Evolutionary conservation across 345 rosid genomes (phyloP).

Genomic region (Euclidium syriacum): DNA sequence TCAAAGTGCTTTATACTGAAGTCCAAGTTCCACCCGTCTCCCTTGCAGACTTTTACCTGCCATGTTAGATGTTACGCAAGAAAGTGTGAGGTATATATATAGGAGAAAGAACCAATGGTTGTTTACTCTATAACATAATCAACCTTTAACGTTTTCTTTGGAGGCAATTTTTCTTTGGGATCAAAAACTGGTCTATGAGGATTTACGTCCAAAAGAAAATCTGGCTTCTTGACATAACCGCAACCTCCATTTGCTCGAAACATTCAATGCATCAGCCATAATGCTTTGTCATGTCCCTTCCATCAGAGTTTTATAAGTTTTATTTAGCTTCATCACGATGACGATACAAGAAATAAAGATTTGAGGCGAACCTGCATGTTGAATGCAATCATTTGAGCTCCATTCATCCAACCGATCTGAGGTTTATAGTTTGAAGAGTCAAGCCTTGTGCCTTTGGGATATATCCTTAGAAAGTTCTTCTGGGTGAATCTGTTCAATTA

Average conservation of each 20-base stretch:
- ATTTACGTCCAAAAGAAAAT: conserved; percentile 45
- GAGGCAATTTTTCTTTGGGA: conserved; percentile 39
- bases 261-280: conserved; percentile 94
- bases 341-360: no score
- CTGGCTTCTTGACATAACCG: conserved; percentile 87
- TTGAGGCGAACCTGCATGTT: conserved; percentile 70
- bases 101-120: background rate
- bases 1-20: conserved; percentile 83
- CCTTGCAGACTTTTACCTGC: conserved; percentile 76
- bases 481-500: conserved; percentile 37
- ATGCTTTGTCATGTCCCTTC: conserved; percentile 76
- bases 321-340: background rate
- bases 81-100: no score
- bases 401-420: conserved; percentile 58
- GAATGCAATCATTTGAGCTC: conserved; percentile 90
- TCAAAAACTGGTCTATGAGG: conserved; percentile 41
- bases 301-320: background rate
- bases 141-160: conserved; percentile 67
- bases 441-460: conserved; percentile 56
- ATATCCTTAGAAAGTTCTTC: conserved; percentile 49
- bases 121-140: background rate
- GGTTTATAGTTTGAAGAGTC: conserved; percentile 63
- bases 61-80: conserved; percentile 10
- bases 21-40: conserved; percentile 86
- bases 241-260: conserved; percentile 89